Conservation (phyloP, 495 filamentous ascomycete species). For the Neurospora sp. region DNA sequence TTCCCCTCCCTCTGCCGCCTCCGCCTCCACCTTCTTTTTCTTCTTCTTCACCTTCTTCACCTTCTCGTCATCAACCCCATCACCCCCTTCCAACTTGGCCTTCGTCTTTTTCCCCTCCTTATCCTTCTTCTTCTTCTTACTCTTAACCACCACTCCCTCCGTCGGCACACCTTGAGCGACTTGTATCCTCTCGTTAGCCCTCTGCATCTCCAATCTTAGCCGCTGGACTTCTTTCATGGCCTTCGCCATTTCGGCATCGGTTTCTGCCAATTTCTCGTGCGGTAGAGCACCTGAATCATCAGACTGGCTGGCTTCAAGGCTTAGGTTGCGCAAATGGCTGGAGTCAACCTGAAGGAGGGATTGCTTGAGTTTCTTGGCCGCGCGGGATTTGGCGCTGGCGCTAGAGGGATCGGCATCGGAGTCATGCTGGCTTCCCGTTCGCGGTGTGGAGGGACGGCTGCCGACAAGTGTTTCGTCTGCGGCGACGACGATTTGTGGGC, state of each 20-base stretch:
- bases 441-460: conserved; percentile 28
- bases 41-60: conserved; percentile 5
- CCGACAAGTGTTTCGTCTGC: conserved; percentile 48
- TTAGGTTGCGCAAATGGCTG: conserved; percentile 59
- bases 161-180: conserved; percentile 55
- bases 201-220: conserved; percentile 80
- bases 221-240: conserved; percentile 82
- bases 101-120: conserved; percentile 20
- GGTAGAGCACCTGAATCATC: conserved; percentile 22
- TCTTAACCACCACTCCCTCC: conserved; percentile 67
- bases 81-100: background rate
- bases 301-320: conserved; percentile 38
- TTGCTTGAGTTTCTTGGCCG: conserved; percentile 32
- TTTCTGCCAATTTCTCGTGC: conserved; percentile 44
- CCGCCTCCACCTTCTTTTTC: conserved; percentile 4
- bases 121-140: conserved; percentile 51
- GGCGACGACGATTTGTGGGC: conserved; percentile 48
- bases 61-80: background rate
- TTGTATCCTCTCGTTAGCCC: conserved; percentile 72
- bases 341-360: conserved; percentile 75
- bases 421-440: conserved; percentile 24
- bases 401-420: conserved; percentile 25
- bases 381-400: conserved; percentile 22
- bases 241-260: conserved; percentile 74
- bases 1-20: conserved; percentile 37